phyloP scores from a whole-genome alignment of 2,329 filamentous ascomycete species.

The Trichoderma sp. region DNA sequence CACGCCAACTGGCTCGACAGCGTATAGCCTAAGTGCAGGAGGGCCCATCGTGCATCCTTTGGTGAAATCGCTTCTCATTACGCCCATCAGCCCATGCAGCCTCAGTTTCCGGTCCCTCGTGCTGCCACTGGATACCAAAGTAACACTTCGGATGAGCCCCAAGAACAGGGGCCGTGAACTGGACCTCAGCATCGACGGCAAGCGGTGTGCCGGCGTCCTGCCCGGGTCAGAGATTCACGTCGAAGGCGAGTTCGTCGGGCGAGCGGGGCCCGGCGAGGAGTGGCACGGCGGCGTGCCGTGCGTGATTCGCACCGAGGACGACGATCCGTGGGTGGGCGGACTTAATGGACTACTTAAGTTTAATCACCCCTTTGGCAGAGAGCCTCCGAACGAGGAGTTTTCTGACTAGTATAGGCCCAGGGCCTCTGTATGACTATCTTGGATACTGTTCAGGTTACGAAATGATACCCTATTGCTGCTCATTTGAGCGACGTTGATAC shows the following conservation, averaged over 20 bases:
- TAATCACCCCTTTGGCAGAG: constrained; percentile 86
- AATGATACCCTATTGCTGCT: constrained; percentile 23
- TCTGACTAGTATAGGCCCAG: constrained; percentile 33
- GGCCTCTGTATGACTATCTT: constrained; percentile 17
- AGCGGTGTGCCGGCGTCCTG: constrained; percentile 65
- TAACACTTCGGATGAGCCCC: constrained; percentile 78
- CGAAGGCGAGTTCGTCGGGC: constrained; percentile 77
- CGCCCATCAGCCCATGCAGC: constrained; percentile 90
- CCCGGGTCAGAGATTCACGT: constrained; percentile 85
- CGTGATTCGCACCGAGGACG: constrained; percentile 74
- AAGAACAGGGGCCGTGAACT: constrained; percentile 77
- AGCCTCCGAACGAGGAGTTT: constrained; percentile 39
- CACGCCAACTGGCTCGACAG: constrained; percentile 92
- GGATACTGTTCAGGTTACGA: constrained; percentile 2
- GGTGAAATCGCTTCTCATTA: constrained; percentile 84
- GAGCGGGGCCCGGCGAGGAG: constrained; percentile 45
- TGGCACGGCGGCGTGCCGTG: constrained; percentile 86
- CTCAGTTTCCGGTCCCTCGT: constrained; percentile 91
- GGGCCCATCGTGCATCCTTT: constrained; percentile 94
- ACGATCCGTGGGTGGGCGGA: constrained; percentile 96
- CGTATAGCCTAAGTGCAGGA: constrained; percentile 90
- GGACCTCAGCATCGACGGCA: constrained; percentile 78
- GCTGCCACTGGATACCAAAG: constrained; percentile 80
- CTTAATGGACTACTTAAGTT: constrained; percentile 94
- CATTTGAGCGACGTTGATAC: neutral